Evolutionary conservation across 2,329 filamentous ascomycete genomes (phyloP), one percentile per base, ranked within the genome.

Genomic region (Penicillium nordicum): DNA sequence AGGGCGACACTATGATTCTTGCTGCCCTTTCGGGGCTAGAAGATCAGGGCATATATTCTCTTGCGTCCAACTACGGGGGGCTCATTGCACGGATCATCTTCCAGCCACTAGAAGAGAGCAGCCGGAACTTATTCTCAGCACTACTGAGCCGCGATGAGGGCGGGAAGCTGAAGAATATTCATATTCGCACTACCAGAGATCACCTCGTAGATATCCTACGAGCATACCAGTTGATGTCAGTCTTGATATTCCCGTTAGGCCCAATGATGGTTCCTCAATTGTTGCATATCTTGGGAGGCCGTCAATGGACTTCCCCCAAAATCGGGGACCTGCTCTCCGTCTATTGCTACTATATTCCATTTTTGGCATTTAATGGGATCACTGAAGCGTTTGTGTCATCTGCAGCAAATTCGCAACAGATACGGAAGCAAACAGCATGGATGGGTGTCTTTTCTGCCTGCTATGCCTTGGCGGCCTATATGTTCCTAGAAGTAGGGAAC

Each of bases 91-190:
- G 94, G 3, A 84, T 97, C 61, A 78, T 99, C 49, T 93, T 99
- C 72, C 94, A 97, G 68, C 95, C 94, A 8, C 85, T 99, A 57
- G 94, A 99, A 74, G 95, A 99, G 74, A 93, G 88, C 71, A 92
- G 89, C 61, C 88, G 95, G 38, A 92, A 88, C 69, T 87, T 96
- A 69, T 97, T 97, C 67, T 92, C 91, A 50, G 88, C 88, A 34
- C 79, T 96, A 0, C 84, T 97, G 23, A 76, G 77, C 73, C 80
- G 67, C 57, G 43, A 65, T 58, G 45, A 57, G 7, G 56, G 46
- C 14, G 59, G 60, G 12, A 62, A 62, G 21, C 53, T 63, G 32
- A 55, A 54, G 18, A 23, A 49, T 53, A 50, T 55, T 59, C 58
- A 65, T 18, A 48, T 70, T 40, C 62, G 66, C 29, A 46, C 65